Evolutionary conservation across 2,329 filamentous ascomycete species (phyloP).

Genomic region (Huntiella savannae): DNA sequence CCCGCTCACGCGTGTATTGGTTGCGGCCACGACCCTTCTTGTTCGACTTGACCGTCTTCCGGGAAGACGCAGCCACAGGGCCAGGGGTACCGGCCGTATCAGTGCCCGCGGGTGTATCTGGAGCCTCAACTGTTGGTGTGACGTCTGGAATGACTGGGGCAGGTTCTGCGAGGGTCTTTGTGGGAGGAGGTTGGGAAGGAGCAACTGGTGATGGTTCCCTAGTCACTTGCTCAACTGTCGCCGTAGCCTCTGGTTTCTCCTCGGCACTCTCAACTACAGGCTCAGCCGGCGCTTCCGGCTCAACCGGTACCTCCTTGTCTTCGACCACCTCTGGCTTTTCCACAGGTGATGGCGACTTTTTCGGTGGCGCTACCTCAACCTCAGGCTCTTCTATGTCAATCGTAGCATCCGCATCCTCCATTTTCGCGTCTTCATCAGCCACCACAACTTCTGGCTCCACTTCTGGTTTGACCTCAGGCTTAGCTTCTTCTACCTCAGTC

Average conservation of each 20-base stretch:
- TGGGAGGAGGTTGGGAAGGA: background rate
- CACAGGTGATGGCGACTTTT: too few relatives aligned
- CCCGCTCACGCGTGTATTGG: slow-evolving; percentile 64
- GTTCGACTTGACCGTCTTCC: slow-evolving; percentile 37
- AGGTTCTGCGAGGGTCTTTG: background rate
- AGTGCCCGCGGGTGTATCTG: slow-evolving; percentile 14
- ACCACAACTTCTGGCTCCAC: background rate
- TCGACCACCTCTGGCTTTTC: background rate
- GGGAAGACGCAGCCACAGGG: slow-evolving; percentile 23
- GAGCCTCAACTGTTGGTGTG: background rate
- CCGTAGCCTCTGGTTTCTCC: background rate
- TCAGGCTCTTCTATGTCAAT: background rate
- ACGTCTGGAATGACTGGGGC: background rate
- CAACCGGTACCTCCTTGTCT: background rate
- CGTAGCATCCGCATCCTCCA: background rate
- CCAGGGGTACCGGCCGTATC: slow-evolving; percentile 21
- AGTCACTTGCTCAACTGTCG: background rate
- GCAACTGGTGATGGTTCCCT: background rate
- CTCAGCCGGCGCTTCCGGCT: background rate
- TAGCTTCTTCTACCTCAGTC: slow-evolving; percentile 13
- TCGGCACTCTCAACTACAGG: background rate
- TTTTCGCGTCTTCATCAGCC: background rate
- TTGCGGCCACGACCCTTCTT: slow-evolving; percentile 57
- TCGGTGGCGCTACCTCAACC: background rate
- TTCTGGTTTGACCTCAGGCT: background rate